Base-by-base conservation (phyloP, 129 eudicot genomes). In the Flaveria trinervia region DNA sequence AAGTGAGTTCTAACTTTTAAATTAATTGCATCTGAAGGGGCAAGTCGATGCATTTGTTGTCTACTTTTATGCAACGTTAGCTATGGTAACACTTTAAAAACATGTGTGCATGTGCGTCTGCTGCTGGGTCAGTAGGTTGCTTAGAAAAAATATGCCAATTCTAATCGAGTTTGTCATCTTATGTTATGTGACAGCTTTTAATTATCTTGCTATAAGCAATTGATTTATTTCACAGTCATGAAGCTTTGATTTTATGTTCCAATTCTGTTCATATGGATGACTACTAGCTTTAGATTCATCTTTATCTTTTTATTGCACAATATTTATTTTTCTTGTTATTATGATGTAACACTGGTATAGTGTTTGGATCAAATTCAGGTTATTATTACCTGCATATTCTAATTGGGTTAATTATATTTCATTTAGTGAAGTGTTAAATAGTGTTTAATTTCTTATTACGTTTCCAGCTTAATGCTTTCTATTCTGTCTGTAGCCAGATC, bases 401-500 rank as follows among this genome's bases (percentile, higher is more conserved):
- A 30, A 30, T 46, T 1, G 12, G 17, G 17, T 48, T 7, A n/a
- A 50, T 52, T 25, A 20, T 64, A 22, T 62, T 44, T 9, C 17
- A 16, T 36, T 64, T 48, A 6, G 46, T n/a, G 65, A 17, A n/a
- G 28, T 71, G 44, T 11, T 77, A 9, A 51, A 54, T 82, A 55
- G 57, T 62, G 52, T 22, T n/a, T 26, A 71, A 67, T 20, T 54
- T 66, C 25, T 43, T 33, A 30, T 66, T 77, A 71, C 36, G 25
- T n/a, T 50, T 65, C 44, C 56, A 46, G 22, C 76, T 70, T 68
- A 61, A 45, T 61, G 52, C 8, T 28, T 74, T 49, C 54, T 65
- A 26, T 65, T 85, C 18, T 70, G 49, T 67, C 46, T 79, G 55
- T 84, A 93, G 98, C 88, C 96, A 15, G 88, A 85, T 75, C 78